phyloP scores from a whole-genome alignment of 176 grass and related monocot species.

The Eleusine coracana region DNA sequence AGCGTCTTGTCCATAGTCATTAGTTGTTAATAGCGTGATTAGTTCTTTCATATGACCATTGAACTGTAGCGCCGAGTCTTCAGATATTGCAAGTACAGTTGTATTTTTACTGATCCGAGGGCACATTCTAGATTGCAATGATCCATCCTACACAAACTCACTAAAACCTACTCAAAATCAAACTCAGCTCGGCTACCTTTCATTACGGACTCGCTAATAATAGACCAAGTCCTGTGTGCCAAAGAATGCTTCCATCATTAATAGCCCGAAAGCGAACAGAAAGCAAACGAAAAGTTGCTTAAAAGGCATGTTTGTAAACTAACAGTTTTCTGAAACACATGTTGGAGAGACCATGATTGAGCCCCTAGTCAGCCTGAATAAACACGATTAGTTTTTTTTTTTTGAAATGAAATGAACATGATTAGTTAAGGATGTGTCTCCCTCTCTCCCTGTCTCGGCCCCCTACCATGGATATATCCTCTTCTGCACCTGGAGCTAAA shows the following conservation, averaged over 20 bases:
- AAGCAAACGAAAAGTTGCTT: slow-evolving; percentile 48
- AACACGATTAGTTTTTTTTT: slow-evolving; percentile 35
- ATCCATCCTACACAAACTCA: not conserved
- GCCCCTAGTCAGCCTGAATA: slow-evolving; percentile 38
- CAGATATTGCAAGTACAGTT: not conserved
- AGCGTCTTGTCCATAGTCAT: not conserved
- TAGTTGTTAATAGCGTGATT: not conserved
- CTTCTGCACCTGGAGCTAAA: slow-evolving; percentile 38
- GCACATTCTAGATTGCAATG: not conserved
- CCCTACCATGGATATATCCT: slow-evolving; percentile 7
- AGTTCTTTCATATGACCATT: not conserved
- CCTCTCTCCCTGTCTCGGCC: not conserved
- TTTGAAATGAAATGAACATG: slow-evolving; percentile 47
- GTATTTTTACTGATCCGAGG: not conserved
- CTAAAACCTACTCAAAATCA: not conserved
- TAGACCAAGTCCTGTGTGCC: slow-evolving; percentile 5
- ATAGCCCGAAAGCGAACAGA: slow-evolving; percentile 36
- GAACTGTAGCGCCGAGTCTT: not conserved
- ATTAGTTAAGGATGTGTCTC: slow-evolving; percentile 39
- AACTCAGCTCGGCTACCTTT: not conserved
- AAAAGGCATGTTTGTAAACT: slow-evolving; percentile 39
- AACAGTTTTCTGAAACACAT: slow-evolving; percentile 40
- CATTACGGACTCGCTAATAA: not conserved
- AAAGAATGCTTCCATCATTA: slow-evolving; percentile 49
- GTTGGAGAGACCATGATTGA: slow-evolving; percentile 44